phyloP scores from a whole-genome alignment of 163 green algal species.

The Chlamydomonas reinhardtii region DNA sequence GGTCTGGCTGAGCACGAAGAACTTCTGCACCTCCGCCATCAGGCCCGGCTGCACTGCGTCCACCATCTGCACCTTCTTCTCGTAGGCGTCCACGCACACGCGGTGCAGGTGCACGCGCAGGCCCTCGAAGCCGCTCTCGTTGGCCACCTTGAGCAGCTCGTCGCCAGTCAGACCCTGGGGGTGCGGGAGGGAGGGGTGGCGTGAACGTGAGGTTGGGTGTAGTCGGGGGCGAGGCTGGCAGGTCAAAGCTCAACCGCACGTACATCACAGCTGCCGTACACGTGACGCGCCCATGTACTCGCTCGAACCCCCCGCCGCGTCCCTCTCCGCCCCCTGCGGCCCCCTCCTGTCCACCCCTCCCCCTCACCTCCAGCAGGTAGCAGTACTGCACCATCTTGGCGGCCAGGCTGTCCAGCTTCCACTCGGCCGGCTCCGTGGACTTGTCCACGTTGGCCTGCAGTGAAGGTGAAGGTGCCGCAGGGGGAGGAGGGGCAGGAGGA shows the following conservation, averaged over 20 bases:
- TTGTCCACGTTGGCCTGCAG: slow-evolving; percentile 90
- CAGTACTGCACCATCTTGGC: slow-evolving; percentile 96
- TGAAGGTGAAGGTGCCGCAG: too few relatives aligned
- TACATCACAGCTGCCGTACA: too few relatives aligned
- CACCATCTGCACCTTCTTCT: slow-evolving; percentile 85
- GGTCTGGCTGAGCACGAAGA: slow-evolving; percentile 94
- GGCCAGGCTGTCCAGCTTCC: slow-evolving; percentile 88
- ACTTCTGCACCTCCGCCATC: slow-evolving; percentile 81
- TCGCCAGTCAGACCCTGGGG: slow-evolving; percentile 54
- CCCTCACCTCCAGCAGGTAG: slow-evolving; percentile 85
- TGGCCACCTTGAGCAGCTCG: slow-evolving; percentile 14
- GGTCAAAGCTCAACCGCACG: too few relatives aligned
- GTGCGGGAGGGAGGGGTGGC: too few relatives aligned
- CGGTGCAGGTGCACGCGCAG: slow-evolving; percentile 82
- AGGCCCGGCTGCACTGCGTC: slow-evolving; percentile 86
- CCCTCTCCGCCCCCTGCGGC: neutral
- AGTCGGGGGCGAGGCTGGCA: neutral
- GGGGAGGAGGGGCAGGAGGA: neutral
- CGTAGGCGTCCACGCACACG: slow-evolving; percentile 84
- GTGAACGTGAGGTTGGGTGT: too few relatives aligned
- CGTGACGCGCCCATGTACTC: too few relatives aligned
- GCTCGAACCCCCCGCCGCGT: too few relatives aligned
- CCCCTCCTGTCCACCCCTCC: neutral
- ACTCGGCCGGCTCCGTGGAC: slow-evolving; percentile 77
- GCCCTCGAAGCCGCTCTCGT: slow-evolving; percentile 78